Conservation (phyloP, 768 basidiomycete species). For the Kwoniella europaea region DNA sequence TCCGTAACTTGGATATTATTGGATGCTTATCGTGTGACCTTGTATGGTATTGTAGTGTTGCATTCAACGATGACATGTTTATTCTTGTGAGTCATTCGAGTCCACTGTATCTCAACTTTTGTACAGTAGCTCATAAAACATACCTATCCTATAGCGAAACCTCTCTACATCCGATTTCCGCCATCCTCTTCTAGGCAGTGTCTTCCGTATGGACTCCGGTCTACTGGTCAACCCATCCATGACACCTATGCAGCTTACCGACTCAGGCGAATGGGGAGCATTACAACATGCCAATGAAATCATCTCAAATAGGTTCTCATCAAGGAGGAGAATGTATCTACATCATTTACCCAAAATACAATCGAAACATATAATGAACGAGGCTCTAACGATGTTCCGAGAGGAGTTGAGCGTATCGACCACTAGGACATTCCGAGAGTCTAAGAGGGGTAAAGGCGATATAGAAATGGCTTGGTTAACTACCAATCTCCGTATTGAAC, state of each 20-base stretch:
- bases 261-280: constrained; percentile 55
- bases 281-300: constrained; percentile 49
- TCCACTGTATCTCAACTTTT: too few species aligned
- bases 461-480: constrained; percentile 52
- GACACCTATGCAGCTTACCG: constrained; percentile 26
- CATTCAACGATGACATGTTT: constrained; percentile 57
- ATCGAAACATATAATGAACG: constrained; percentile 36
- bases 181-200: constrained; percentile 48
- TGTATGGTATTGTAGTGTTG: constrained; percentile 26
- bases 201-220: constrained; percentile 43
- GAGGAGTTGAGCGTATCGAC: constrained; percentile 40
- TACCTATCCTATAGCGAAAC: constrained; percentile 8
- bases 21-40: too few species aligned
- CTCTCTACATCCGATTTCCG: constrained; percentile 49
- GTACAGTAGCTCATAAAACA: too few species aligned
- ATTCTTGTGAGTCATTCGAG: constrained; percentile 37
- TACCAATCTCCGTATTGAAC: constrained; percentile 49
- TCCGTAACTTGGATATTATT: too few species aligned
- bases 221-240: constrained; percentile 42
- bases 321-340: constrained; percentile 42
- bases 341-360: constrained; percentile 53
- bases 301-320: constrained; percentile 47
- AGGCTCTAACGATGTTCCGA: constrained; percentile 50
- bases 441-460: constrained; percentile 40
- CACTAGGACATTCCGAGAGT: constrained; percentile 48